A percentile compares a stretch with the other conserved stretches of the same genome.
Conservation (phyloP, 805 yeast genomes). For the Tanozyma kutaoensis region DNA sequence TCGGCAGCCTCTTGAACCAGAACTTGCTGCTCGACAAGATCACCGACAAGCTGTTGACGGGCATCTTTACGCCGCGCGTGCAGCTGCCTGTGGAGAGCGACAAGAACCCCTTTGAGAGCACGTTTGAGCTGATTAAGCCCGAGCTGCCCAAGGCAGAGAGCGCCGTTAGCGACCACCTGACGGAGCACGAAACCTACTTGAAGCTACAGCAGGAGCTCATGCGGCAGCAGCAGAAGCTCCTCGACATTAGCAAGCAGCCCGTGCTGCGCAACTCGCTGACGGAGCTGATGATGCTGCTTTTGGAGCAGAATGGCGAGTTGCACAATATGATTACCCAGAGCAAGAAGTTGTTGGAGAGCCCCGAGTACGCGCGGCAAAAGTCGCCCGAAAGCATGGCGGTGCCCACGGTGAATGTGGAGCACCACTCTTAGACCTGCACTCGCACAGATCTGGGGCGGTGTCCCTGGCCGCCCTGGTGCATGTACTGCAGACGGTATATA, state of each 20-base stretch:
- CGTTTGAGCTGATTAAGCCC: conserved; percentile 9
- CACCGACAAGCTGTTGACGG: conserved; percentile 11
- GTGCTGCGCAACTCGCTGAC: conserved; percentile 5
- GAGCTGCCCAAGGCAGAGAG: too few species aligned
- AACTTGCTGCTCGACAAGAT: conserved; percentile 4
- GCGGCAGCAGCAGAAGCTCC: conserved; percentile 21
- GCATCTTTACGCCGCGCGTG: conserved; percentile 23
- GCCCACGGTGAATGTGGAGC: too few species aligned
- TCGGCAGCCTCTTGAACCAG: conserved; percentile 5
- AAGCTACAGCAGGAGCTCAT: conserved; percentile 23
- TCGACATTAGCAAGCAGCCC: conserved; percentile 6
- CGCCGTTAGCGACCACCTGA: conserved; percentile 6
- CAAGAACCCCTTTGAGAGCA: conserved; percentile 24
- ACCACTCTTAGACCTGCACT: too few species aligned
- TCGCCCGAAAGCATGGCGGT: too few species aligned
- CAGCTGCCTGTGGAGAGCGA: conserved; percentile 18
- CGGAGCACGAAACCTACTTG: conserved; percentile 22
- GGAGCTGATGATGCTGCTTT: conserved; percentile 6
- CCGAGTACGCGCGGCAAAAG: too few species aligned
- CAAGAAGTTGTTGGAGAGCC: too few species aligned
- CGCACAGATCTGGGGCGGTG: too few species aligned
- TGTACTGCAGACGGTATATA: too few species aligned
- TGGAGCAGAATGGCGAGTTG: conserved; percentile 5
- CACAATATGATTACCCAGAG: too few species aligned
- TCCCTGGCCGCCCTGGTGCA: too few species aligned